Evolutionary conservation across 805 yeast genomes (phyloP), one percentile per base, ranked within the genome.

Genomic region (Candida ficus): DNA sequence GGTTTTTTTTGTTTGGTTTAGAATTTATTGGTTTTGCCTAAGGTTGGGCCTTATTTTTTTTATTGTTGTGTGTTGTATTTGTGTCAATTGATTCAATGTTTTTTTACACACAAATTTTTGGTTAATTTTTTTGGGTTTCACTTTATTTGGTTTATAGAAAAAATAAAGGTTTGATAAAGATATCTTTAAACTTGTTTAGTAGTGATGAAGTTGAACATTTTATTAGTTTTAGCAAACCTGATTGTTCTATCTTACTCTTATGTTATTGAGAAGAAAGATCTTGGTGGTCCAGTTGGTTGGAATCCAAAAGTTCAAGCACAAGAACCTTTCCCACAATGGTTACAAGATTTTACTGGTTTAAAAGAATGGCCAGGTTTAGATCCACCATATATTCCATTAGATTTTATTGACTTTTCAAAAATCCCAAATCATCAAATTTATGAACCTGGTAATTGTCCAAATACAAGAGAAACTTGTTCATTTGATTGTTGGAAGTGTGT

Each of bases 311-410:
- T 48, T 7, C 50, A 47, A 33, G 60, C 57, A 7, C 54, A 50
- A 39, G 50, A 54, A 26, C 82, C 85, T 1, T 77, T 90, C 46
- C 98, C 98, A 0, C 42, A 66, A 18, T 90, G 98, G 98, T 69
- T 90, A 22, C 47, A 70, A 0, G 83, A 76, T 12, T 72, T 85
- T 48, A 87, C 96, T 1, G 90, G 91, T 0, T 55, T 88, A 38
- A 61, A 49, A 0, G 70, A 71, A 39, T 90, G 98, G 98, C 98
- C 98, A 0, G 90, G 83, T 0, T 57, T 75, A 33, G 79, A 80
- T 39, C 96, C 97, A 4, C 96, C 97, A 0, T 90, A 86, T 58
- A 81, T 90, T 29, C 89, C 95, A 3, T 62, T 86, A 45, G 84
- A 79, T 49, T 83, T 80, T 50, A 76, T 87, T 45, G 75, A 84